Evolutionary conservation across 306 rosid genomes (phyloP).

Genomic region (Vachellia collinsii): DNA sequence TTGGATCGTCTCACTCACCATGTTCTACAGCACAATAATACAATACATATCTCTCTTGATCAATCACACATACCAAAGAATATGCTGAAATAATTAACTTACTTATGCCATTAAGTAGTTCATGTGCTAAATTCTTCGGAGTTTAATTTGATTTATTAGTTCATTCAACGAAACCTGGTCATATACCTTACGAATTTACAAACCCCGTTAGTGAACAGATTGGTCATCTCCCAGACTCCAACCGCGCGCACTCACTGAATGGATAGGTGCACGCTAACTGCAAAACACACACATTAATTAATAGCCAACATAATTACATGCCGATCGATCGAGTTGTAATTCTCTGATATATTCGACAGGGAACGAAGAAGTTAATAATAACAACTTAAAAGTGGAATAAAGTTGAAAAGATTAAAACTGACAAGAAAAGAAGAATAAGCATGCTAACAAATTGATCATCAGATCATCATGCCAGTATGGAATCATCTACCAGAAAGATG

Average conservation of each 20-base stretch:
- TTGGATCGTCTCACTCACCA: not conserved
- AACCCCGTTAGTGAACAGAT: not conserved
- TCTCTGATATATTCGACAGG: not conserved
- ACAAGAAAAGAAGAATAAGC: not conserved
- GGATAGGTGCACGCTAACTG: not conserved
- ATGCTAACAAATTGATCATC: not conserved
- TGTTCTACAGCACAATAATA: not conserved
- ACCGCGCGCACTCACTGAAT: not conserved
- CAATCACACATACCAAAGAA: not conserved
- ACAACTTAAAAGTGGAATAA: not conserved
- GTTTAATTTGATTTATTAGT: not conserved
- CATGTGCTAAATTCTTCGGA: too few relatives aligned
- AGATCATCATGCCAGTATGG: not conserved
- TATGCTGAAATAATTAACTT: not conserved
- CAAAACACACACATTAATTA: constrained; percentile 4
- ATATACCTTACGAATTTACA: not conserved
- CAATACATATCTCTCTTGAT: not conserved
- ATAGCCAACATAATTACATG: not conserved
- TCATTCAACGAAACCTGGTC: not conserved
- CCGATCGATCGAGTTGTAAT: not conserved
- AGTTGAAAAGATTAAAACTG: not conserved
- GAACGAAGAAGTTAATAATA: not conserved
- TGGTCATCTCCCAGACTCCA: constrained; percentile 22
- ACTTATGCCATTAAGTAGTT: too few relatives aligned
- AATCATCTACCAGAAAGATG: not conserved